A percentile compares a stretch with the other conserved stretches of the same genome.
phyloP scores from a whole-genome alignment of 352 stramenopile species.

The Phytopythium oedochilum region DNA sequence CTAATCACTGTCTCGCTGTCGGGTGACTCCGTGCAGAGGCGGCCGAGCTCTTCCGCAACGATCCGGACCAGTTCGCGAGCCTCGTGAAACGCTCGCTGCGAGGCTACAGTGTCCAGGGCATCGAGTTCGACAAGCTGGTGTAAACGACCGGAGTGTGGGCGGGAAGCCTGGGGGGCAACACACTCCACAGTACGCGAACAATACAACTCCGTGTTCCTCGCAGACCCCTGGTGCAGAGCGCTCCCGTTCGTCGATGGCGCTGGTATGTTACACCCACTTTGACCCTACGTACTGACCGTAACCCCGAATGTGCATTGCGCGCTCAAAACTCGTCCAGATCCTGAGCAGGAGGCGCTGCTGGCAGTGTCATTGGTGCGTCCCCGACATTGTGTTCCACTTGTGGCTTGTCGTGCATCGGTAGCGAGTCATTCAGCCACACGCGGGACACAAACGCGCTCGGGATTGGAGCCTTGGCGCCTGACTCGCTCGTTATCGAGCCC shows the following conservation, averaged over 20 bases:
- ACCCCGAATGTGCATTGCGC: background rate
- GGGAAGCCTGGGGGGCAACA: background rate
- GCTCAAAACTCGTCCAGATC: background rate
- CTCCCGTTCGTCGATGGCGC: background rate
- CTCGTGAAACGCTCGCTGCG: constrained; percentile 85
- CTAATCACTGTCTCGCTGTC: too few species aligned
- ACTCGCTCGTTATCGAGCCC: constrained; percentile 10
- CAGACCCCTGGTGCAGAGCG: background rate
- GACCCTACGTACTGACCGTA: background rate
- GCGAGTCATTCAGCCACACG: constrained; percentile 39
- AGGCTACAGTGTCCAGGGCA: constrained; percentile 77
- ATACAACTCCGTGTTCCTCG: background rate
- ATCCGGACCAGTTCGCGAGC: constrained; percentile 90
- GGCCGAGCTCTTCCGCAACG: constrained; percentile 94
- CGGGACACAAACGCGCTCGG: constrained; percentile 27
- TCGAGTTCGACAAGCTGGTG: constrained; percentile 80
- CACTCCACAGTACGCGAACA: background rate
- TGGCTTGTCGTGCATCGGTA: constrained; percentile 29
- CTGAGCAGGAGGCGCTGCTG: background rate
- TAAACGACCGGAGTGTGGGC: constrained; percentile 18
- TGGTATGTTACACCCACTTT: background rate
- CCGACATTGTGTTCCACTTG: constrained; percentile 10
- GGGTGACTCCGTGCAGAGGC: too few species aligned
- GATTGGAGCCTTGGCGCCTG: background rate
- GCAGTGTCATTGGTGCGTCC: background rate